These are phyloP conservation scores for Colletotrichum musae DNA, from an alignment of 2,329 filamentous ascomycete species.

Conservation along the genomic window DNA sequence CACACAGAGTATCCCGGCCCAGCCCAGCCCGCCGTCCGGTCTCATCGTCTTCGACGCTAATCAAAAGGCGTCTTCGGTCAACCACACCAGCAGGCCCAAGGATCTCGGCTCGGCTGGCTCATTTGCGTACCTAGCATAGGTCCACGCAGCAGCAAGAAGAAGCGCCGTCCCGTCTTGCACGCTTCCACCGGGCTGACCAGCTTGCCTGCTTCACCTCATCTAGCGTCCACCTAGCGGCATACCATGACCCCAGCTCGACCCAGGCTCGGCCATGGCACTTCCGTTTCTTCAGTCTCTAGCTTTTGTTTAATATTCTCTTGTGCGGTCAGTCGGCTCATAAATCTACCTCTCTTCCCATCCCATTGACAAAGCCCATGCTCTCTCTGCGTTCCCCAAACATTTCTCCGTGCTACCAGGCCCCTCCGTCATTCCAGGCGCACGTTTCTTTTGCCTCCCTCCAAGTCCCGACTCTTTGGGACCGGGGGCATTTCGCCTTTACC, in stretches of 20 bases:
- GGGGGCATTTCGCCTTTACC: conserved; percentile 20
- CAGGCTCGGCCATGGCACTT: conserved; percentile 15
- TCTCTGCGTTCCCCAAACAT: background rate
- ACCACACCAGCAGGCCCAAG: background rate
- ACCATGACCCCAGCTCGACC: conserved; percentile 17
- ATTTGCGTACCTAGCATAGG: background rate
- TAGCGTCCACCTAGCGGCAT: conserved; percentile 10
- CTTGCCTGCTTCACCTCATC: conserved; percentile 19
- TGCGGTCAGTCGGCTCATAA: conserved; percentile 18
- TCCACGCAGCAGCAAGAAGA: background rate
- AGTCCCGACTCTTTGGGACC: conserved; percentile 22
- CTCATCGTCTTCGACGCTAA: background rate
- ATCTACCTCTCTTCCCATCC: conserved; percentile 18
- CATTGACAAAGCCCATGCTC: background rate
- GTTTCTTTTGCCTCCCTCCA: background rate
- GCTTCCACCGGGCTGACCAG: background rate
- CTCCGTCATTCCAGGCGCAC: too few species aligned
- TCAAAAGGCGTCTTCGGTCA: background rate
- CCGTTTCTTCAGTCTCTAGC: too few species aligned
- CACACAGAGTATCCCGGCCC: background rate
- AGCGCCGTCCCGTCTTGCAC: background rate
- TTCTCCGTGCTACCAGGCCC: too few species aligned
- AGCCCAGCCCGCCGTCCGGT: conserved; percentile 13
- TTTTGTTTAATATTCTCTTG: too few species aligned
- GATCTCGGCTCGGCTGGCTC: background rate